Evolutionary conservation across 139 green algal genomes (phyloP).

Genomic region (Picochlorum sp.): DNA sequence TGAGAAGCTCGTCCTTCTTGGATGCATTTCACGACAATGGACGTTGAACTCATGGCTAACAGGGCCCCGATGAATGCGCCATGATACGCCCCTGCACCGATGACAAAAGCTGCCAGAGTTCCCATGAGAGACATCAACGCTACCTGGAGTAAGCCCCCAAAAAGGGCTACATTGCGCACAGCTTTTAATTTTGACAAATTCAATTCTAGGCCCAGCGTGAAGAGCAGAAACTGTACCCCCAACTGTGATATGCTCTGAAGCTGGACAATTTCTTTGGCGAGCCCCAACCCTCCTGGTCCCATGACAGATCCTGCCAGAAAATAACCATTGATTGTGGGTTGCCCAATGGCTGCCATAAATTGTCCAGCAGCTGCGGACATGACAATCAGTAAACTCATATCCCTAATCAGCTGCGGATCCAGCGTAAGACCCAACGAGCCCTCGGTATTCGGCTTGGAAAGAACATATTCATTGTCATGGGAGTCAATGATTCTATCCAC

Average conservation of each 20-base stretch:
- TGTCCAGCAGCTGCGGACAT: conserved; percentile 59
- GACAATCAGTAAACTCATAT: conserved; percentile 70
- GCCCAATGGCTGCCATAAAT: conserved; percentile 62
- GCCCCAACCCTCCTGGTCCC: conserved; percentile 77
- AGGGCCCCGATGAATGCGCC: conserved; percentile 88
- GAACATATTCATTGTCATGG: conserved; percentile 96
- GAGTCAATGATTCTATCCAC: conserved; percentile 92
- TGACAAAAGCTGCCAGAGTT: conserved; percentile 26
- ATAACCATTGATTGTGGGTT: conserved; percentile 94
- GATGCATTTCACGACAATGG: conserved; percentile 89
- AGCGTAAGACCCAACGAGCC: conserved; percentile 72
- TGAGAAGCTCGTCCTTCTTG: conserved; percentile 33
- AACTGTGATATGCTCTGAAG: conserved; percentile 92
- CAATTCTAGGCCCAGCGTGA: conserved; percentile 90
- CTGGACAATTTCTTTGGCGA: conserved; percentile 55
- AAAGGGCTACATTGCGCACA: conserved; percentile 73
- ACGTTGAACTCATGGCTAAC: conserved; percentile 71
- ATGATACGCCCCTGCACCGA: conserved; percentile 31
- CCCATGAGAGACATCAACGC: conserved; percentile 36
- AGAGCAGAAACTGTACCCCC: conserved; percentile 92
- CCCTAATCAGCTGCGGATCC: conserved; percentile 76
- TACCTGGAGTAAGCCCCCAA: conserved; percentile 47
- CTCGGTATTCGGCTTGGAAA: conserved; percentile 82
- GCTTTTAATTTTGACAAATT: conserved; percentile 65
- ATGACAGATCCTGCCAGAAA: conserved; percentile 85